phyloP scores from a whole-genome alignment of 805 yeast species.

The Ogataea glucozyma region DNA sequence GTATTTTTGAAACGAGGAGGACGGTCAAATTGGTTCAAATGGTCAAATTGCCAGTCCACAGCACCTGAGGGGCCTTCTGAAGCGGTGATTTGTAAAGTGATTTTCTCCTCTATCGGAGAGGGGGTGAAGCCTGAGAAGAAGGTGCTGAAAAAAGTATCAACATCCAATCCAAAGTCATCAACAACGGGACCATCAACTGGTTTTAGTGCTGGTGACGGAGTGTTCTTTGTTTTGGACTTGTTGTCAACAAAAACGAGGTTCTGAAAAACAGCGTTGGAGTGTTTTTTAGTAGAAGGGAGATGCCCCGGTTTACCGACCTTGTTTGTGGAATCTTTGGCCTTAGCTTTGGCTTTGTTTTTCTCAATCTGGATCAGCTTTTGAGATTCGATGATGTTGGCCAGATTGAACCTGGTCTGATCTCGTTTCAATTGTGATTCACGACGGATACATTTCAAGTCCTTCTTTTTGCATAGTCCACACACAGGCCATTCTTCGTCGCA shows the following conservation, averaged over 20 bases:
- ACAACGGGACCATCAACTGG: too few relatives aligned
- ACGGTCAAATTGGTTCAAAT: neutral
- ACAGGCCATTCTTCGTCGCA: conserved; percentile 50
- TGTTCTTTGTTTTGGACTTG: neutral
- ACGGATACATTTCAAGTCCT: conserved; percentile 34
- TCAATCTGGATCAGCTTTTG: conserved; percentile 20
- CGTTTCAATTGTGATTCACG: conserved; percentile 14
- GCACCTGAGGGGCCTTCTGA: too few relatives aligned
- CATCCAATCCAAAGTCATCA: too few relatives aligned
- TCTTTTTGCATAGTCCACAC: conserved; percentile 44
- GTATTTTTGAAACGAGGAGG: conserved; percentile 2
- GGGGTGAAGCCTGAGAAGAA: too few relatives aligned
- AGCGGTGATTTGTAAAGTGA: too few relatives aligned
- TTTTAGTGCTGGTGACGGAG: too few relatives aligned
- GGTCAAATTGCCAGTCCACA: too few relatives aligned
- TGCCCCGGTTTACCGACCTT: too few relatives aligned
- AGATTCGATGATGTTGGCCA: conserved; percentile 19
- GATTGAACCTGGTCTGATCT: conserved; percentile 15
- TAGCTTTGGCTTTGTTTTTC: conserved; percentile 12
- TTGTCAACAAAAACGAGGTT: neutral
- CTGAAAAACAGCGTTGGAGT: neutral
- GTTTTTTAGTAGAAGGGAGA: too few relatives aligned
- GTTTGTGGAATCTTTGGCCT: neutral
- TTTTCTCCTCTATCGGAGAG: too few relatives aligned
- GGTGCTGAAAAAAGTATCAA: too few relatives aligned